A percentile compares a stretch with the other conserved stretches of the same genome.
Evolutionary conservation across 352 stramenopile species (phyloP).

Genomic region (Phytophthora pistaciae): DNA sequence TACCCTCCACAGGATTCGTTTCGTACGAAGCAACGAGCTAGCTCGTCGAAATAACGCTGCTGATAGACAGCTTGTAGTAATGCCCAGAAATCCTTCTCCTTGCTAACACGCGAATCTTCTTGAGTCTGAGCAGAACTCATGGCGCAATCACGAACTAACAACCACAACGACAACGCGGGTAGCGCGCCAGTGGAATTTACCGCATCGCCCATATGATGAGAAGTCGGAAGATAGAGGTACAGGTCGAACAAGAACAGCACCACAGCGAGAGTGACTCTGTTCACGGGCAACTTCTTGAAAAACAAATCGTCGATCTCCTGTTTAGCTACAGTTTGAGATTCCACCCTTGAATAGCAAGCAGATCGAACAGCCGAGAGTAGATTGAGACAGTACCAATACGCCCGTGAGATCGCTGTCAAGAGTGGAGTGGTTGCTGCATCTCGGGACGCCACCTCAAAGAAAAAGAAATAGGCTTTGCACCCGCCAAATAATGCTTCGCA

Average conservation of each 20-base stretch:
- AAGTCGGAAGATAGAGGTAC: slow-evolving; percentile 73
- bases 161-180: slow-evolving; percentile 72
- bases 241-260: slow-evolving; percentile 83
- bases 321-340: slow-evolving; percentile 5
- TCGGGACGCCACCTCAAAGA: slow-evolving; percentile 68
- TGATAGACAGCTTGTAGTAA: slow-evolving; percentile 59
- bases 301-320: slow-evolving; percentile 20
- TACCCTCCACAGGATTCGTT: slow-evolving; percentile 54
- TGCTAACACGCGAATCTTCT: slow-evolving; percentile 22
- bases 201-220: slow-evolving; percentile 43
- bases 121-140: slow-evolving; percentile 19
- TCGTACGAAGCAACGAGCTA: slow-evolving; percentile 52
- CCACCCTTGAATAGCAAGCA: slow-evolving; percentile 1
- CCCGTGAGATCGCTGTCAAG: slow-evolving; percentile 57
- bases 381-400: slow-evolving; percentile 72
- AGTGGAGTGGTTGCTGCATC: slow-evolving; percentile 61
- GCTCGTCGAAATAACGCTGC: slow-evolving; percentile 44
- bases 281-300: slow-evolving; percentile 31
- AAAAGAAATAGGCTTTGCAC: slow-evolving; percentile 72
- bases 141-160: slow-evolving; percentile 58
- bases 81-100: slow-evolving; percentile 59
- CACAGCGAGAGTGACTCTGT: slow-evolving; percentile 54
- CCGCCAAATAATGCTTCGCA: slow-evolving; percentile 62
- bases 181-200: not conserved
- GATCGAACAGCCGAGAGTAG: slow-evolving; percentile 47